phyloP scores from a whole-genome alignment of 2,329 filamentous ascomycete genomes.

The Lasiodiplodia sp. region DNA sequence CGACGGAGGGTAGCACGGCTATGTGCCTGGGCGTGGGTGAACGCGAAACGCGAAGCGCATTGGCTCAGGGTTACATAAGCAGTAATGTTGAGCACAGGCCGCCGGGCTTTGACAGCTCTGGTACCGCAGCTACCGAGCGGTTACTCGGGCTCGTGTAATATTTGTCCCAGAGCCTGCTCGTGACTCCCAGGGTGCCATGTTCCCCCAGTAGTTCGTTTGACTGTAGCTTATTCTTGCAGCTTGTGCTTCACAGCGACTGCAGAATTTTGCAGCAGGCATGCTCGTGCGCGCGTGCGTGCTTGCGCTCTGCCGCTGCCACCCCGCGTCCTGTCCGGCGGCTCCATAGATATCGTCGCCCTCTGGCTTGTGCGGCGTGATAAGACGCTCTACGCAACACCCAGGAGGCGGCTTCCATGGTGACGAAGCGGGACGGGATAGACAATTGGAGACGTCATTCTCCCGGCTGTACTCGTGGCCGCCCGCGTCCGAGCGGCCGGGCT shows the following conservation, averaged over 20 bases:
- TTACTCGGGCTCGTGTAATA: constrained; percentile 3
- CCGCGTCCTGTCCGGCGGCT: constrained; percentile 4
- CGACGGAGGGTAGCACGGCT: constrained; percentile 13
- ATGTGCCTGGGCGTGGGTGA: constrained; percentile 19
- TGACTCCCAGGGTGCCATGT: constrained; percentile 1
- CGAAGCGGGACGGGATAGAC: background rate
- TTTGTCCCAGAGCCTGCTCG: background rate
- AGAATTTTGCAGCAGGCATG: background rate
- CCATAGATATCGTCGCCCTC: background rate
- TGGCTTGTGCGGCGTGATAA: background rate
- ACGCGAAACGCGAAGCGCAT: constrained; percentile 16
- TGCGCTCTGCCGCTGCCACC: constrained; percentile 8
- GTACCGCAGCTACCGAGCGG: background rate
- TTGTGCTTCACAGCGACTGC: background rate
- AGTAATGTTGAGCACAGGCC: constrained; percentile 7
- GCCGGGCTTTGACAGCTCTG: background rate
- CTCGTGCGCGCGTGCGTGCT: background rate
- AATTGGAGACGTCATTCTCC: constrained; percentile 7
- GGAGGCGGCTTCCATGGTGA: background rate
- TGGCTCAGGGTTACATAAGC: constrained; percentile 11
- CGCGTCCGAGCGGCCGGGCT: constrained; percentile 16
- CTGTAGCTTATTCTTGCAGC: constrained; percentile 5
- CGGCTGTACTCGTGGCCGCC: constrained; percentile 17
- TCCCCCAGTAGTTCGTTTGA: background rate
- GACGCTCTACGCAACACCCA: background rate